Evolutionary conservation across 2,329 filamentous ascomycete genomes (phyloP), one percentile per base, ranked within the genome.

Genomic region (Hypoxylon sp.): DNA sequence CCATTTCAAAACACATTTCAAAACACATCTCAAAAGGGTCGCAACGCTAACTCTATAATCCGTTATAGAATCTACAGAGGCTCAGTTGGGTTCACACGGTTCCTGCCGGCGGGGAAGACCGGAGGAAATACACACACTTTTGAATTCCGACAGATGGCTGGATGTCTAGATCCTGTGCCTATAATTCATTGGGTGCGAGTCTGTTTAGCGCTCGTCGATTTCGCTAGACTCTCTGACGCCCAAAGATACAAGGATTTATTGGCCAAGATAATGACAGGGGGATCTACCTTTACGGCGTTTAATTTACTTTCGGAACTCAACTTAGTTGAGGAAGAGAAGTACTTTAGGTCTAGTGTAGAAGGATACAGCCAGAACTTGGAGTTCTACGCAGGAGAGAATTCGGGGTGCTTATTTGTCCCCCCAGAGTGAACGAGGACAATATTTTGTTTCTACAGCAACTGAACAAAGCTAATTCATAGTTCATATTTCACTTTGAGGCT

Each of bases 91-190:
- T 75, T 75, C 35, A 14, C 22, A 19, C 48, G 72, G 17, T 76
- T 77, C 60, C 31, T 67, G 1, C 67, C 74, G 3, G 62, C 54
- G 0, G 71, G 65, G 0, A 67, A 57, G n/a, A 52, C 55, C 1
- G 70, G 72, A 19, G 73, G 74, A 0, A 75, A 77, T 17, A 69
- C 66, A 0, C 71, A 75, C 42, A 77, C 74, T 0, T 71, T 77
- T 26, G 74, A 77, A 59, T 76, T 71, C 48, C 72, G 75, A 5
- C 75, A 77, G 48, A 75, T 75, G 74, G 63, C 63, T 11, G 71
- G 73, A 10, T 69, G 69, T 17, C 26, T 75, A 6, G 73, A 76
- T 17, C 72, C 71, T 6, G 24, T 62, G 0, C 62, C 67, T 9
- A 76, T 77, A 54, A 61, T 69, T 6, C 62, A 59, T 10, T 77